These are phyloP conservation scores for Colletotrichum noveboracense DNA, from an alignment of 2,329 filamentous ascomycete species.

Conservation along the genomic window DNA sequence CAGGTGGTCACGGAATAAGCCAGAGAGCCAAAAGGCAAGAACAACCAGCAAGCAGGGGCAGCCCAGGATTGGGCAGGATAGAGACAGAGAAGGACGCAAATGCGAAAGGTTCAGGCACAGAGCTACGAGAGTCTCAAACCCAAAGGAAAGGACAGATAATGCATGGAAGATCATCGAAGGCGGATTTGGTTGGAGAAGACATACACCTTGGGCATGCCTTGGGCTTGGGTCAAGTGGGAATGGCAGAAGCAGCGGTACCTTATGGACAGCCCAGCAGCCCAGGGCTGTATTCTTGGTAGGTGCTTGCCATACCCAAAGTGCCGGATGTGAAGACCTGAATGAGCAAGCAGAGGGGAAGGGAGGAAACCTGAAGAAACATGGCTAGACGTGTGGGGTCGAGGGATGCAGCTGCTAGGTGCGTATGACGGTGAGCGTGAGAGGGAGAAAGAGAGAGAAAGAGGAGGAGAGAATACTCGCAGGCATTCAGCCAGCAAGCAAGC, in stretches of 20 bases:
- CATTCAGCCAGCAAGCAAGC: background rate
- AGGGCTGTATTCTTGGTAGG: background rate
- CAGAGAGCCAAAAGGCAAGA: background rate
- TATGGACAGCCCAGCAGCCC: background rate
- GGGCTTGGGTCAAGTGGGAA: background rate
- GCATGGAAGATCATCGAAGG: conserved; percentile 1
- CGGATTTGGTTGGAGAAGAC: background rate
- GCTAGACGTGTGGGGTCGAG: background rate
- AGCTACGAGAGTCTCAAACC: background rate
- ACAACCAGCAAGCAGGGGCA: background rate
- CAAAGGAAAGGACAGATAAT: background rate
- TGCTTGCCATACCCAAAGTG: background rate
- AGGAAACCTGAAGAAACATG: background rate
- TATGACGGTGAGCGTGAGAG: background rate
- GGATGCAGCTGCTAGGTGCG: background rate
- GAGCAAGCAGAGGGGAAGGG: background rate
- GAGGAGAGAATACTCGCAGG: background rate
- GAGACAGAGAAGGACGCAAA: background rate
- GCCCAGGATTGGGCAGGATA: background rate
- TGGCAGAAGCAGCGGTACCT: conserved; percentile 10
- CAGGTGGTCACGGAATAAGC: conserved; percentile 12
- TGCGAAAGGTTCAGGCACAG: background rate
- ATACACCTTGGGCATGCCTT: background rate
- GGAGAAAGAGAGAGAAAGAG: background rate
- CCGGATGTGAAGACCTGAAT: background rate